phyloP scores from a whole-genome alignment of 345 rosid species.

The Sisymbrium altissimum region DNA sequence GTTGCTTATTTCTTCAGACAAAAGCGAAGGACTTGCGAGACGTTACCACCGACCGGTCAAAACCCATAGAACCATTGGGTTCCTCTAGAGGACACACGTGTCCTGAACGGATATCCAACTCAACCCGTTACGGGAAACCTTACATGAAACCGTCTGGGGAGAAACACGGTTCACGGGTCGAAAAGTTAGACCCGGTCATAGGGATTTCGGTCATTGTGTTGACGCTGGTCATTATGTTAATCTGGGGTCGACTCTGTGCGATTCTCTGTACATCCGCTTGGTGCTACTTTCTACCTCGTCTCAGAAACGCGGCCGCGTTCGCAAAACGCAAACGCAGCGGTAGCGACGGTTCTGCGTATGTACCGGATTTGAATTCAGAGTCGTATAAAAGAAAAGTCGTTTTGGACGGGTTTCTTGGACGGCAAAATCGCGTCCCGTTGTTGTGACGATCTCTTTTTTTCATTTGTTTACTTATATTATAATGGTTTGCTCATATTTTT shows the following conservation, averaged over 20 bases:
- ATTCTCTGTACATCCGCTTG: slow-evolving; percentile 62
- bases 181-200: slow-evolving; percentile 37
- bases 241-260: slow-evolving; percentile 68
- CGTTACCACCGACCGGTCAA: slow-evolving; percentile 25
- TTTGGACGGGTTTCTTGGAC: slow-evolving; percentile 67
- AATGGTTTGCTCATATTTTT: slow-evolving; percentile 8
- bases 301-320: slow-evolving; percentile 12
- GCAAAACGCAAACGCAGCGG: slow-evolving; percentile 27
- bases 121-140: slow-evolving; percentile 25
- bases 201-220: slow-evolving; percentile 57
- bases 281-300: slow-evolving; percentile 49
- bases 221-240: slow-evolving; percentile 47
- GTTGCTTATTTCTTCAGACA: slow-evolving; percentile 29
- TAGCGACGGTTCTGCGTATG: not conserved
- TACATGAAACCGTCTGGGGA: slow-evolving; percentile 28
- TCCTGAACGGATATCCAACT: not conserved
- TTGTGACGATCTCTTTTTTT: not conserved
- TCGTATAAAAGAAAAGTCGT: slow-evolving; percentile 62
- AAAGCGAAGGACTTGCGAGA: slow-evolving; percentile 14
- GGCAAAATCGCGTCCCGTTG: slow-evolving; percentile 38
- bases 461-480: not conserved
- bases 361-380: slow-evolving; percentile 39
- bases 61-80: slow-evolving; percentile 6
- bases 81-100: slow-evolving; percentile 21
- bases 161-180: slow-evolving; percentile 31